phyloP scores from a whole-genome alignment of 768 basidiomycete genomes.

The Boletus tylopilopsis region DNA sequence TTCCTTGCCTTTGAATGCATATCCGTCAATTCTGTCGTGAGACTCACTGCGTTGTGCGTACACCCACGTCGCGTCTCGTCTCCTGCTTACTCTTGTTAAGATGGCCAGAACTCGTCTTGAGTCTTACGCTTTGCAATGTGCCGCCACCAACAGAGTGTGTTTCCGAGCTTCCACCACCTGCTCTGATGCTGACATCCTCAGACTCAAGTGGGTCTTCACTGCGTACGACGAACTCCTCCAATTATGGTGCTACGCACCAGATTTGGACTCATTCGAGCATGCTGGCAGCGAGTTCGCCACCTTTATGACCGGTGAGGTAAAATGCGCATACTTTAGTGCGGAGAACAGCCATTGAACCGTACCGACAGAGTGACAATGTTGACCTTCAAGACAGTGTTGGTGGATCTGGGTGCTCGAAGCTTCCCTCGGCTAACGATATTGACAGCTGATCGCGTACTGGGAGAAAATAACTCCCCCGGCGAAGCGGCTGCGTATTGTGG shows the following conservation, averaged over 20 bases:
- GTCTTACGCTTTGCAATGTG: constrained; percentile 65
- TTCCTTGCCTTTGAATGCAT: constrained; percentile 65
- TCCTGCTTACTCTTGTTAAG: constrained; percentile 33
- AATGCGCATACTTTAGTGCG: constrained; percentile 17
- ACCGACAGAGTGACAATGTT: constrained; percentile 29
- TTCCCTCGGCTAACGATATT: constrained; percentile 8
- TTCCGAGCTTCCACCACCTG: neutral
- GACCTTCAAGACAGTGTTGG: constrained; percentile 66
- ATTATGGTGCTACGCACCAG: constrained; percentile 61
- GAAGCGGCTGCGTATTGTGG: constrained; percentile 47
- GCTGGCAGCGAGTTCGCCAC: constrained; percentile 55
- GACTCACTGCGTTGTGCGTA: constrained; percentile 64
- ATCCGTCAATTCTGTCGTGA: constrained; percentile 53
- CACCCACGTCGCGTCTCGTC: neutral
- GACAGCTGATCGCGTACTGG: constrained; percentile 66
- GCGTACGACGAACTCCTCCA: constrained; percentile 63
- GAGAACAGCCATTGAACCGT: constrained; percentile 1
- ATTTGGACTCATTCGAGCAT: constrained; percentile 65
- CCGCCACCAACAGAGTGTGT: constrained; percentile 66
- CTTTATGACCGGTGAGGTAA: constrained; percentile 55
- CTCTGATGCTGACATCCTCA: constrained; percentile 23
- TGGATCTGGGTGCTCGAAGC: constrained; percentile 1
- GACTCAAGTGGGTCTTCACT: constrained; percentile 55
- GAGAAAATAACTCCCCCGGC: constrained; percentile 51
- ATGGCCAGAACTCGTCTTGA: constrained; percentile 69